Evolutionary conservation across 495 filamentous ascomycete genomes (phyloP).

Genomic region (Penicillium alfredii): DNA sequence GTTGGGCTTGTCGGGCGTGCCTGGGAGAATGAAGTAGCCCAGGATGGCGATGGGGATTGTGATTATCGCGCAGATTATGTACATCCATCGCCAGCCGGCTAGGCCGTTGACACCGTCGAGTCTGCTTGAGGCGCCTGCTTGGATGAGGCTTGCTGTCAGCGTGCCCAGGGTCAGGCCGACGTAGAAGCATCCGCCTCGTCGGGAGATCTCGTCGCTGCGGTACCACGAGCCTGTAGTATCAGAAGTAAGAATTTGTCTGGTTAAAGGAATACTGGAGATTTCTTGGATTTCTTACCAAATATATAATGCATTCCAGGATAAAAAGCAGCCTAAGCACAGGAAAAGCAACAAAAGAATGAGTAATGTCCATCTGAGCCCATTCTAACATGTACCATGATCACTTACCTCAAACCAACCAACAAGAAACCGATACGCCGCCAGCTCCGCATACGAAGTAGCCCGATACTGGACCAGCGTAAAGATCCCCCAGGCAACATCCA

Average conservation of each 20-base stretch:
- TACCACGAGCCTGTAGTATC: conserved; percentile 36
- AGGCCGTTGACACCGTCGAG: conserved; percentile 44
- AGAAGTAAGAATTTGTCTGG: conserved; percentile 9
- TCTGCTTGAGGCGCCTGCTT: conserved; percentile 36
- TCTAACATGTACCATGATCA: too few species aligned
- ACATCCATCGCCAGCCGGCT: conserved; percentile 51
- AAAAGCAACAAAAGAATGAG: too few species aligned
- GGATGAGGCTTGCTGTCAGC: conserved; percentile 45
- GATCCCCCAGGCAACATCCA: conserved; percentile 41
- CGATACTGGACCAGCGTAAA: conserved; percentile 44
- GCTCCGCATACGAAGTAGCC: conserved; percentile 25
- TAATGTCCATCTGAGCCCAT: too few species aligned
- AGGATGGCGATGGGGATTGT: conserved; percentile 44
- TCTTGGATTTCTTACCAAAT: conserved; percentile 33
- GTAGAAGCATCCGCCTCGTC: conserved; percentile 46
- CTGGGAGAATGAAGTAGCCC: conserved; percentile 36
- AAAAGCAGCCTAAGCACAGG: conserved; percentile 38
- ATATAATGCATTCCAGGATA: conserved; percentile 44
- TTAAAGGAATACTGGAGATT: conserved; percentile 43
- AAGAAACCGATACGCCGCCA: conserved; percentile 66
- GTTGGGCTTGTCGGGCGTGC: conserved; percentile 41
- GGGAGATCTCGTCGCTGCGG: conserved; percentile 34
- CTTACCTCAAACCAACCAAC: conserved; percentile 74
- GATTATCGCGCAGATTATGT: conserved; percentile 46
- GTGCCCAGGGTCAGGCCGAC: conserved; percentile 44